Evolutionary conservation across 768 basidiomycete species (phyloP).

Genomic region (Termitomyces sp.): DNA sequence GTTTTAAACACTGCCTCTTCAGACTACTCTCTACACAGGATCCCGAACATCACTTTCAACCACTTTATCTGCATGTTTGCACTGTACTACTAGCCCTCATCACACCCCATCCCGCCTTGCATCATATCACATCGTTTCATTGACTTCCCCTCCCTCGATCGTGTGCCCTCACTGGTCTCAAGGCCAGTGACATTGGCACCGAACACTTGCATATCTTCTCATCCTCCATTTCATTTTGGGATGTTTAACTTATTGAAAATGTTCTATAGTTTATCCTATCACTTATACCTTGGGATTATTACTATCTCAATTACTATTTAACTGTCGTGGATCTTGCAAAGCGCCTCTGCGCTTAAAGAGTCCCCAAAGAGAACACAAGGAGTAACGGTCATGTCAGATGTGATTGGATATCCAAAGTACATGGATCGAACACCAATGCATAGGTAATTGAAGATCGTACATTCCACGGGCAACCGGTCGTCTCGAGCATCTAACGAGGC

Average conservation of each 20-base stretch:
- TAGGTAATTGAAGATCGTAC: too few species aligned
- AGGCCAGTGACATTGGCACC: neutral
- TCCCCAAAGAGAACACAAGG: too few species aligned
- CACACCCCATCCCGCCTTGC: neutral
- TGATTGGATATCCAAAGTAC: too few species aligned
- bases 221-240: neutral
- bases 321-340: neutral
- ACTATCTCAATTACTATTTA: neutral
- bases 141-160: neutral
- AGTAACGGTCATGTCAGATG: too few species aligned
- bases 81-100: slow-evolving; percentile 1
- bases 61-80: neutral
- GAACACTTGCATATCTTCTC: neutral
- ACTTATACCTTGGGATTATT: neutral
- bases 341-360: too few species aligned
- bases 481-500: too few species aligned
- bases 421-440: too few species aligned
- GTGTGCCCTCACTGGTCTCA: neutral
- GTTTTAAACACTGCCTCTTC: neutral
- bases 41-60: neutral
- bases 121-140: neutral
- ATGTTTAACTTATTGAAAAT: neutral
- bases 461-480: too few species aligned
- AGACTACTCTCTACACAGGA: neutral
- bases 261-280: neutral